These are phyloP conservation scores for Hyaloperonospora arabidopsidis DNA, from an alignment of 352 stramenopile genomes.

Conservation along the genomic window DNA sequence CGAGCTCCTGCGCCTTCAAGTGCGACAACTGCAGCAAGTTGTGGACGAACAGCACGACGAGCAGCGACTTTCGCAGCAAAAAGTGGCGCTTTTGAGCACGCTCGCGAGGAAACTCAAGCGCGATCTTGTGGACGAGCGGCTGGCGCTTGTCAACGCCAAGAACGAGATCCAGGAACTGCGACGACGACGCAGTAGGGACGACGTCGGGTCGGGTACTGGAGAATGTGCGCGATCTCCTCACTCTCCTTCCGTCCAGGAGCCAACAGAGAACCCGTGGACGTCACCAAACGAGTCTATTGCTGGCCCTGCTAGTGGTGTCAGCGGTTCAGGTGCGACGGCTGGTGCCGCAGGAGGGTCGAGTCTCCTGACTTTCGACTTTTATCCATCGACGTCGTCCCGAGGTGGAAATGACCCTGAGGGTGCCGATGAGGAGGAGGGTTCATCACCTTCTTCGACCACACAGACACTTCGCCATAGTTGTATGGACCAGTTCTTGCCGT, in stretches of 20 bases:
- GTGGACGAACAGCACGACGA: constrained; percentile 52
- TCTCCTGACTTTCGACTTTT: constrained; percentile 60
- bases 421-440: constrained; percentile 45
- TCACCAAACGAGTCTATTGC: constrained; percentile 33
- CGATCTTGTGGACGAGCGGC: constrained; percentile 66
- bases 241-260: constrained; percentile 29
- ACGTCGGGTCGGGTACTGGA: constrained; percentile 13
- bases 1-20: constrained; percentile 23
- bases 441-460: constrained; percentile 42
- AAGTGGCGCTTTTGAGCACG: constrained; percentile 46
- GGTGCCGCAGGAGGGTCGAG: constrained; percentile 21
- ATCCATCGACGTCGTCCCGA: constrained; percentile 25
- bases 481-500: constrained; percentile 76
- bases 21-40: constrained; percentile 33
- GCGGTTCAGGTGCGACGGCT: constrained; percentile 10
- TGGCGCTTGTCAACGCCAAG: constrained; percentile 65
- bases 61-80: constrained; percentile 43
- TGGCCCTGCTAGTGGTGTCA: constrained; percentile 10
- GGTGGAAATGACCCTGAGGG: constrained; percentile 20
- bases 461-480: constrained; percentile 59
- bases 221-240: constrained; percentile 17
- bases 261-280: constrained; percentile 41
- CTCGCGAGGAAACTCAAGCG: constrained; percentile 59
- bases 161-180: constrained; percentile 55
- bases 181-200: constrained; percentile 21